These are phyloP conservation scores for Ophiocordyceps sinensis DNA, from an alignment of 2,329 filamentous ascomycete genomes.

Conservation along the genomic window DNA sequence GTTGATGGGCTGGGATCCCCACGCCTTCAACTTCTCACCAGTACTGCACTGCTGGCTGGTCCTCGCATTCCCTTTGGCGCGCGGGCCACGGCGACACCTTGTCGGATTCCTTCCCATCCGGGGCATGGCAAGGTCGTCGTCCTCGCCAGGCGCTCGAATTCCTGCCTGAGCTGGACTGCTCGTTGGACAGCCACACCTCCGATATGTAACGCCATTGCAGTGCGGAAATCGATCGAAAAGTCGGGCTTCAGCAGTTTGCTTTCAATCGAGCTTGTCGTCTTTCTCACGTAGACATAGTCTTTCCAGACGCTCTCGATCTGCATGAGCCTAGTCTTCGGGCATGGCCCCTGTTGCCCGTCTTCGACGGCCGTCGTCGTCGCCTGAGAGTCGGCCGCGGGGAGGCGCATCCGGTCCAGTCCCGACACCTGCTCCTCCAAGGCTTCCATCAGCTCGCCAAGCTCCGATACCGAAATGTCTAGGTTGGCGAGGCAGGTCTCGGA, in stretches of 20 bases:
- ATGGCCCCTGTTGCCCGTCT: not conserved
- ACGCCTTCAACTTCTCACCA: no score
- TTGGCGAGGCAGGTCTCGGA: conserved; percentile 8
- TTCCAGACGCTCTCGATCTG: conserved; percentile 20
- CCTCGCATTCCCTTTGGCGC: no score
- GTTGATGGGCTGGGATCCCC: no score
- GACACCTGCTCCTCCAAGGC: conserved; percentile 6
- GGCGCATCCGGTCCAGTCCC: conserved; percentile 2
- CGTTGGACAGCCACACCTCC: conserved; percentile 7
- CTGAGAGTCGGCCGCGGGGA: not conserved
- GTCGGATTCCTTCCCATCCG: no score
- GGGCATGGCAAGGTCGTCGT: no score
- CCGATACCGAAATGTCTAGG: conserved; percentile 10
- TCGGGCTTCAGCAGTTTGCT: conserved; percentile 19
- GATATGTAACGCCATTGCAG: conserved; percentile 15
- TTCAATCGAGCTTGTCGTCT: conserved; percentile 16
- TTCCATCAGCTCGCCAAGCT: conserved; percentile 10
- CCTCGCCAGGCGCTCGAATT: conserved; percentile 4
- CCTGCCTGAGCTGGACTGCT: conserved; percentile 9
- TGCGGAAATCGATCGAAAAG: conserved; percentile 13
- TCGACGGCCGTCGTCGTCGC: not conserved
- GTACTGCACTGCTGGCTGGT: no score
- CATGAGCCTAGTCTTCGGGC: conserved; percentile 12
- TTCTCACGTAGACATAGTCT: conserved; percentile 15
- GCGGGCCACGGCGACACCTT: no score